phyloP scores from a whole-genome alignment of 441 rosid species.

The Eruca vesicaria region DNA sequence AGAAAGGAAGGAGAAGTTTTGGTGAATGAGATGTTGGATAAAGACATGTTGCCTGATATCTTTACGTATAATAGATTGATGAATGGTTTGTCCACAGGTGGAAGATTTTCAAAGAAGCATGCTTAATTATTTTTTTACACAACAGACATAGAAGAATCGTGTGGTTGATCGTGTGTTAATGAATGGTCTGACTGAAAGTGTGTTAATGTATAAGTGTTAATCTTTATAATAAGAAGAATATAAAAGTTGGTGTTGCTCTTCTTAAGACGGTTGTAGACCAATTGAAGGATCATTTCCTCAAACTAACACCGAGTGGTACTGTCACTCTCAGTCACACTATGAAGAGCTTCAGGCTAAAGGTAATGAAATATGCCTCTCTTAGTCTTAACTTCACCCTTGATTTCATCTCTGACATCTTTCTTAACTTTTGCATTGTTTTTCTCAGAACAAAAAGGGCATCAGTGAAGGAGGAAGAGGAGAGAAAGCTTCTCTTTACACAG shows the following conservation, averaged over 20 bases:
- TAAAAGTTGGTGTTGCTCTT: background rate
- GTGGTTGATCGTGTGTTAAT: no score
- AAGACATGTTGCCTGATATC: constrained; percentile 67
- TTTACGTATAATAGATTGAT: constrained; percentile 67
- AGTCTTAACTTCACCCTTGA: no score
- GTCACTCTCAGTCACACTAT: background rate
- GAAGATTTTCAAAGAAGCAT: background rate
- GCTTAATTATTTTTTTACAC: no score
- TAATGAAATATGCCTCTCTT: no score
- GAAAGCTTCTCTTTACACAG: background rate
- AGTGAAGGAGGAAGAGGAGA: background rate
- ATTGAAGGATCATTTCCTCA: background rate
- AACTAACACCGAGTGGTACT: background rate
- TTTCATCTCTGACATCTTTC: no score
- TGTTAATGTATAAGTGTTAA: background rate
- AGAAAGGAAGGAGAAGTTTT: constrained; percentile 62
- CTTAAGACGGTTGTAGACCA: background rate
- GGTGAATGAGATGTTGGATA: constrained; percentile 84
- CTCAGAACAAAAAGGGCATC: background rate
- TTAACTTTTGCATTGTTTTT: no score
- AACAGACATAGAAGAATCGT: no score
- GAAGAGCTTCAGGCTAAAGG: background rate
- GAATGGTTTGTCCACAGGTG: constrained; percentile 35
- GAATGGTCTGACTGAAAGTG: no score
- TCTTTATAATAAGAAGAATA: background rate